Evolutionary conservation across 768 basidiomycete species (phyloP), one percentile per base, ranked within the genome.

Genomic region (Russula dissimulans): DNA sequence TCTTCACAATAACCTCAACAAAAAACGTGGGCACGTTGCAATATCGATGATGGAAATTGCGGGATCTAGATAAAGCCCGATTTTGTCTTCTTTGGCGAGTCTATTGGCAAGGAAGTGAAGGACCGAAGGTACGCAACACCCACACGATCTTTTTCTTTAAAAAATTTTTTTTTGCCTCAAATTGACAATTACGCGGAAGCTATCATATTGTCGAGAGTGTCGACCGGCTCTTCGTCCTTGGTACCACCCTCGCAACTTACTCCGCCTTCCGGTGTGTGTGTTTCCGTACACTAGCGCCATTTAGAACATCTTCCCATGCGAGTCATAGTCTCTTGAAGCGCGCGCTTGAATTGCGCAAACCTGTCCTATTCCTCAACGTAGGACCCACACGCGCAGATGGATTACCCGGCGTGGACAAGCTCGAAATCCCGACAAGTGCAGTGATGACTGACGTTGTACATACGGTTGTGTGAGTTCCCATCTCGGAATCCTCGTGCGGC

Each of bases 191-290:
- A 49, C 18, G 18, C n/a, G 32, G 9, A 34, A 89, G 89, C 31
- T 85, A 81, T 67, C 68, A 66, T 17, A 76, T 83, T 38, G 68
- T 95, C 42, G 81, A 86, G 60, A 68, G 70, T 8, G 75, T 82
- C 22, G 86, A 90, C 54, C 77, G 83, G 47, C 71, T 97, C 0
- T 80, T 98, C 47, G 74, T 95, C 43, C 74, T 95, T 41, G 95
- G 95, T 38, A 95, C 93, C 0, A 93, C 91, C 1, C 81, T 97
- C 31, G 93, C 95, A 0, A 97, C 95, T 0, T 97, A 89, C 72
- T 94, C 91, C 6, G 92, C 93, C 3, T 97, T 87, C 72, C 79
- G 90, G 90, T 89, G 65, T 29, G 74, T 57, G 4, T 12, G 8
- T 43, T 34, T 26, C 14, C 39, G 3, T 32, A 51, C 29, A 22